Base-by-base conservation (phyloP, 805 yeast species). In the Zygotorulaspora florentina region DNA sequence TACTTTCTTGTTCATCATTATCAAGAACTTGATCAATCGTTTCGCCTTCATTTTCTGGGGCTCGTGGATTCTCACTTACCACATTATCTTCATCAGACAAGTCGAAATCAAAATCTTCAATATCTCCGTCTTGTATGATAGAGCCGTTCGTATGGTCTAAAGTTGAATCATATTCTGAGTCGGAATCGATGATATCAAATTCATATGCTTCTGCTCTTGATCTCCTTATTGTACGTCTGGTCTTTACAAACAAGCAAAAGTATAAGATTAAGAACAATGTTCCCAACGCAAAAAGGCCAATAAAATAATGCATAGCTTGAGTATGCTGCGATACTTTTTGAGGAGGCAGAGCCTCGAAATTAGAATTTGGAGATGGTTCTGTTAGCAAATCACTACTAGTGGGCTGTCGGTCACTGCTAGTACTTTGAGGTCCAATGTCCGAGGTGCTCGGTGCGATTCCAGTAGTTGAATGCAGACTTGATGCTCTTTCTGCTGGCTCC, bases 131-230 rank as follows among this genome's bases (percentile, higher is more conserved):
- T 15, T 53, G 56, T 6, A 43, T 11, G 25, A 44, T 37, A 2
- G 58, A 42, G 17, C 46, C 52, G 2, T 50, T 15, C n/a, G 51
- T 50, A 28, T 51, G 52, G 26, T 59, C 64, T 25, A 57, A 37
- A 2, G 65, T 57, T 2, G 63, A 60, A 30, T 67, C 70, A 37
- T 63, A 64, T 26, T 68, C 71, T 8, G 71, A 65, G 38, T 83
- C 85, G 7, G 85, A 83, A 15, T 81, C 84, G 37, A 85, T 85
- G 39, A 85, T 80, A 59, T 85, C 95, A 58, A 85, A 83, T 59
- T 85, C 93, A 57, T 77, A 82, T 44, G 80, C 79, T 33, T 82
- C 88, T 56, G 83, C 79, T 66, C 89, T 68, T 59, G 85, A 68
- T 65, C 87, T 70, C 47, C 78, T 65, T 52, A 72, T 65, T 52